phyloP scores from a whole-genome alignment of 352 stramenopile species.

The Pythium dissimile region DNA sequence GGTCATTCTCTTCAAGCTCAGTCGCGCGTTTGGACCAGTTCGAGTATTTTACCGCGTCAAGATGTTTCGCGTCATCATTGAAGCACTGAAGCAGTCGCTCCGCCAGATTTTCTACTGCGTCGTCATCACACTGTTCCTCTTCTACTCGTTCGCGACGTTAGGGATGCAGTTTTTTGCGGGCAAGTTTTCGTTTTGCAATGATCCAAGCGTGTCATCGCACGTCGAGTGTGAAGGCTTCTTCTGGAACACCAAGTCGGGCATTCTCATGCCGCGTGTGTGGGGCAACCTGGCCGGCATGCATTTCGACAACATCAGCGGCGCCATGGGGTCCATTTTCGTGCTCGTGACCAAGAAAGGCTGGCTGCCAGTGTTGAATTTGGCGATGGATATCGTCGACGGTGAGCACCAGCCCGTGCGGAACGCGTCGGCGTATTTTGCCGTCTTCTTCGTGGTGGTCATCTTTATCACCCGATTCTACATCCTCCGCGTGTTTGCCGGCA shows the following conservation, averaged over 20 bases:
- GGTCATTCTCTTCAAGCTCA: conserved; percentile 69
- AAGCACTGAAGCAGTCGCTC: conserved; percentile 70
- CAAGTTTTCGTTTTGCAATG: conserved; percentile 80
- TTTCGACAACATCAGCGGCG: conserved; percentile 80
- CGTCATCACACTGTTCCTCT: conserved; percentile 72
- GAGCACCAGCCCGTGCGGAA: conserved; percentile 68
- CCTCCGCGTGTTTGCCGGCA: conserved; percentile 70
- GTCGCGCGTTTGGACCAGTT: conserved; percentile 74
- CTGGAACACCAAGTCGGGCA: conserved; percentile 38
- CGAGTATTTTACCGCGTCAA: conserved; percentile 85
- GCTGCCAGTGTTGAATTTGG: conserved; percentile 77
- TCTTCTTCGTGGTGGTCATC: conserved; percentile 80
- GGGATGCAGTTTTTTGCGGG: conserved; percentile 84
- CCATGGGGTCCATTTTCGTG: conserved; percentile 77
- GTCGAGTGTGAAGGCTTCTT: conserved; percentile 67
- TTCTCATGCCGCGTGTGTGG: conserved; percentile 78
- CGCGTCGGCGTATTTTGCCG: conserved; percentile 72
- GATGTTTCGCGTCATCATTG: conserved; percentile 82
- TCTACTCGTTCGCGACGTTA: conserved; percentile 83
- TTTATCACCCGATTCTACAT: conserved; percentile 81
- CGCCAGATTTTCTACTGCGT: conserved; percentile 82
- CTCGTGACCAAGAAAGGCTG: conserved; percentile 85
- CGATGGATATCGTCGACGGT: conserved; percentile 75
- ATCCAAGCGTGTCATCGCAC: conserved; percentile 43
- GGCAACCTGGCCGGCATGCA: conserved; percentile 71